Conservation (phyloP, 75 land plant species). For the Cunninghamia lanceolata region DNA sequence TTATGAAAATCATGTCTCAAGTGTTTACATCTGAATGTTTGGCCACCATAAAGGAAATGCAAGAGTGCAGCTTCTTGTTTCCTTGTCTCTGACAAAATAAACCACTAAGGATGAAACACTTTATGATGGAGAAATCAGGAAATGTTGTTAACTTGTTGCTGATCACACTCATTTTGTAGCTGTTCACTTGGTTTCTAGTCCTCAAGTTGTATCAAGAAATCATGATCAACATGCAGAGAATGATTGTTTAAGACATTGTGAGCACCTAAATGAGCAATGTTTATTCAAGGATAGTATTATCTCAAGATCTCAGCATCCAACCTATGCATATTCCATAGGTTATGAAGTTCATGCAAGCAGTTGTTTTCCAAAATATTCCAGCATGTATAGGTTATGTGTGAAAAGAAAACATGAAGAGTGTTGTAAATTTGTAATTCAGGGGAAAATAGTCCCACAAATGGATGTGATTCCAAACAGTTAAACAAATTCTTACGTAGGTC, state of each 20-base stretch:
- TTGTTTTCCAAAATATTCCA: background rate
- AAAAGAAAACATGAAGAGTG: background rate
- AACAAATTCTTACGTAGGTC: background rate
- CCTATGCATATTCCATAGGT: background rate
- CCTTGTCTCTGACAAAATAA: no score
- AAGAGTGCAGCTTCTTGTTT: no score
- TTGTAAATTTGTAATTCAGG: background rate
- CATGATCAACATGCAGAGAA: background rate
- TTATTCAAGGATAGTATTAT: no score
- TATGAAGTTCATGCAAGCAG: background rate
- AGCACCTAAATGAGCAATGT: background rate
- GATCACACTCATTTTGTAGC: background rate
- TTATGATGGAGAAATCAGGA: no score
- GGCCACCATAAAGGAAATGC: background rate
- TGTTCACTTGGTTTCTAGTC: background rate
- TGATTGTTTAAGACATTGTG: background rate
- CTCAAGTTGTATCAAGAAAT: no score
- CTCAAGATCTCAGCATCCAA: no score
- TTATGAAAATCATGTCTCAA: background rate
- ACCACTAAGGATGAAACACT: no score
- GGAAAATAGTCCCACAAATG: background rate
- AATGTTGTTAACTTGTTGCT: no score
- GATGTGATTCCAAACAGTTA: background rate
- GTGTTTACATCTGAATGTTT: background rate
- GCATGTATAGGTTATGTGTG: background rate